Base-by-base conservation (phyloP, 2,329 filamentous ascomycete species). In the Cylindrodendrum hubeiense region DNA sequence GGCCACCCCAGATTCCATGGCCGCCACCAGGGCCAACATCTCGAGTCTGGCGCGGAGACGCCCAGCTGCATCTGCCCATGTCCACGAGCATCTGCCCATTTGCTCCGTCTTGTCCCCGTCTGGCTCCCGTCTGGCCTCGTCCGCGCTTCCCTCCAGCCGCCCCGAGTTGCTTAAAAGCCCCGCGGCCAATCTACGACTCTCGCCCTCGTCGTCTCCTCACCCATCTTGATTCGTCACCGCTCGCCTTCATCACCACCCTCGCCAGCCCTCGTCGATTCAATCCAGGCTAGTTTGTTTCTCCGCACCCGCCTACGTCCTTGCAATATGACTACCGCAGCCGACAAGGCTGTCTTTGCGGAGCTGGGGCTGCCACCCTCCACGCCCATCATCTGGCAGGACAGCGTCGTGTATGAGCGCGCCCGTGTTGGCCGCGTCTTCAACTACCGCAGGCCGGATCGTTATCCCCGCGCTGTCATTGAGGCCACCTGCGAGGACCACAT, bases 341-440 rank as follows among this genome's bases (percentile, higher is more conserved):
- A 59, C 51, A 53, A 50, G 39, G 52, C 21, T 60, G 10, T 49
- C 33, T 39, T 58, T 46, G 44, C 44, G 55, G 58, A 49, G 22
- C 52, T 62, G 4, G 34, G 53, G 24, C 58, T 69, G 6, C 62
- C 67, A 17, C 58, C 67, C 37, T 65, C 62, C 10, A 65, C 71
- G 28, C 70, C 70, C 26, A 72, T 75, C 55, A 62, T 75, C 55
- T 75, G 67, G 63, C 63, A 67, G 26, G 70, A 74, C 21, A 67
- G 65, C 52, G 62, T 61, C 6, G 61, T 54, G 17, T 78, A 75
- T 58, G 30, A 68, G 26, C 71, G 75, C 24, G 76, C 76, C 9
- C 74, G 73, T 33, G 71, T 74, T 63, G 75, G 79, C 15, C 77
- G 82, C 21, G 79, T 86, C 24, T 85, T 85, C 79, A 86, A 85